phyloP scores from a whole-genome alignment of 2,329 filamentous ascomycete species.

The Cladosporium velox region DNA sequence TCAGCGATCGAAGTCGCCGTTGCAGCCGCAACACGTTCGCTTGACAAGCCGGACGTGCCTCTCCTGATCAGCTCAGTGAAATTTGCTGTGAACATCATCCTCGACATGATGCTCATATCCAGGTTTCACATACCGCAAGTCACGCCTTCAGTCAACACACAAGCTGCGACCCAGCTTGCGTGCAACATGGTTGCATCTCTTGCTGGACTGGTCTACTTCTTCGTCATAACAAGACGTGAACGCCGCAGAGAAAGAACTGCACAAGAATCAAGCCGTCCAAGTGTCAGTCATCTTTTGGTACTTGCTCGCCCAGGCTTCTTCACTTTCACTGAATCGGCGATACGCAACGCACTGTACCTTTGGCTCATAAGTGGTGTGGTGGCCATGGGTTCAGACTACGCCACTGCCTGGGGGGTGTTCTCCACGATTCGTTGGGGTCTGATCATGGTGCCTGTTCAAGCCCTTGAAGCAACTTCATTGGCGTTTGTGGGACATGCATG shows the following conservation, averaged over 20 bases:
- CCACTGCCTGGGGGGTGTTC: slow-evolving; percentile 73
- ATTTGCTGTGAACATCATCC: slow-evolving; percentile 65
- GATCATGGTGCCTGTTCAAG: slow-evolving; percentile 71
- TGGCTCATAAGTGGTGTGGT: slow-evolving; percentile 70
- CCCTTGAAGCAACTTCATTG: slow-evolving; percentile 65
- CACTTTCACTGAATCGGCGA: slow-evolving; percentile 64
- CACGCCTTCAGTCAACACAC: slow-evolving; percentile 62
- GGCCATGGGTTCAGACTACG: slow-evolving; percentile 63
- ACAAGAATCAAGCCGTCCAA: slow-evolving; percentile 37
- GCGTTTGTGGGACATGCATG: slow-evolving; percentile 68
- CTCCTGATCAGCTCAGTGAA: slow-evolving; percentile 65
- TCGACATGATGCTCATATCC: slow-evolving; percentile 68
- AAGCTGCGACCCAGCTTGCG: slow-evolving; percentile 63
- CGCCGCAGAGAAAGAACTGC: slow-evolving; percentile 4
- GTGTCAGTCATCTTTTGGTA: slow-evolving; percentile 48
- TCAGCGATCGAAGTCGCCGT: slow-evolving; percentile 66
- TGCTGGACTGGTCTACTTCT: slow-evolving; percentile 62
- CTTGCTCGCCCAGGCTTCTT: slow-evolving; percentile 60
- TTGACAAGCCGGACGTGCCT: slow-evolving; percentile 70
- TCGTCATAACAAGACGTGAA: slow-evolving; percentile 45
- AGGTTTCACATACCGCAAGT: slow-evolving; percentile 60
- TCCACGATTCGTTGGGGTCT: slow-evolving; percentile 74
- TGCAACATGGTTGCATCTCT: slow-evolving; percentile 61
- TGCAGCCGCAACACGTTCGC: slow-evolving; percentile 60
- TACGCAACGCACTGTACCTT: slow-evolving; percentile 69